Conservation (phyloP, 768 basidiomycete species). For the Sarcomyxa edulis region DNA sequence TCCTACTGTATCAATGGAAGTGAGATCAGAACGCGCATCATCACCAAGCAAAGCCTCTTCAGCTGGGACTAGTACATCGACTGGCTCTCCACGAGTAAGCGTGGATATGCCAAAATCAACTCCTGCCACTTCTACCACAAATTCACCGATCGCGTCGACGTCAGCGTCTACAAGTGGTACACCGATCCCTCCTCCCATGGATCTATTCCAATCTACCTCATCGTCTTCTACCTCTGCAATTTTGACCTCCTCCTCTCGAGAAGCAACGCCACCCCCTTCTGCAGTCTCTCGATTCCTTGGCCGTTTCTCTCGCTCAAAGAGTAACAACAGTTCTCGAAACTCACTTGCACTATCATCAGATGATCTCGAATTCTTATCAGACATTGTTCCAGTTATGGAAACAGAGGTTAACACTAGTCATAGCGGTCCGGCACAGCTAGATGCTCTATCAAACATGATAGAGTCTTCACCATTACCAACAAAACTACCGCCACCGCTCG, state of each 20-base stretch:
- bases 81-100: conserved; percentile 19
- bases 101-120: conserved; percentile 18
- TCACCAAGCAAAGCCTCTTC: conserved; percentile 1
- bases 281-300: conserved; percentile 81
- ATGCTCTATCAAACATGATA: conserved; percentile 35
- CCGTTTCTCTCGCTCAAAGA: conserved; percentile 55
- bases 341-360: conserved; percentile 71
- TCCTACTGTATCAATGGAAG: conserved; percentile 6
- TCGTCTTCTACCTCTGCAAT: conserved; percentile 8
- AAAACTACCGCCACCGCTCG: conserved; percentile 42
- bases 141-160: conserved; percentile 8
- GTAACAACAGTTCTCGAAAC: conserved; percentile 31
- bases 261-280: conserved; percentile 40
- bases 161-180: conserved; percentile 6
- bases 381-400: conserved; percentile 52
- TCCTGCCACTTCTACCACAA: conserved; percentile 4
- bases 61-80: background rate
- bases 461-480: conserved; percentile 35
- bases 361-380: conserved; percentile 79
- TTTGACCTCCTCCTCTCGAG: conserved; percentile 12
- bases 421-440: conserved; percentile 15
- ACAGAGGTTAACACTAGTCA: conserved; percentile 32
- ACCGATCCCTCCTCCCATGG: conserved; percentile 6
- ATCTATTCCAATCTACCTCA: conserved; percentile 2
- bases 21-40: conserved; percentile 3